These are phyloP conservation scores for Ogataea dorogensis DNA, from an alignment of 805 yeast species.

Conservation along the genomic window DNA sequence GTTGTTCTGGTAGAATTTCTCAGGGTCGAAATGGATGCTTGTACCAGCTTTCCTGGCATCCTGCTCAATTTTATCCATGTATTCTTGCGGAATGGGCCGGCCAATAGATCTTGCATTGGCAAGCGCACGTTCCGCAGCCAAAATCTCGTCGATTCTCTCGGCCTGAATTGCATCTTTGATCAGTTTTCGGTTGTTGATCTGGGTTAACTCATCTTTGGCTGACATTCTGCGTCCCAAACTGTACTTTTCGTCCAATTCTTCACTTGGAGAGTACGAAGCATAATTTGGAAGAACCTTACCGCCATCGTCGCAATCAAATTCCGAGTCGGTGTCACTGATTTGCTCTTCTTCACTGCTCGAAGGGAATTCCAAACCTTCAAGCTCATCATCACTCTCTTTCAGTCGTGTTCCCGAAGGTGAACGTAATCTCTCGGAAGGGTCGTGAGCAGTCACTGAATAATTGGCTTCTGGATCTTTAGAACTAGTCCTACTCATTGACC, in stretches of 20 bases:
- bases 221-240: constrained; percentile 14
- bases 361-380: constrained; percentile 14
- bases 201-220: constrained; percentile 21
- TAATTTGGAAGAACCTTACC: constrained; percentile 58
- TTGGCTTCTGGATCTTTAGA: constrained; percentile 30
- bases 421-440: constrained; percentile 65
- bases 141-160: constrained; percentile 50
- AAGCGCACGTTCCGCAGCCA: constrained; percentile 58
- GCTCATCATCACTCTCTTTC: constrained; percentile 15
- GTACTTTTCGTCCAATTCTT: constrained; percentile 9
- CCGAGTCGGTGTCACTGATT: constrained; percentile 57
- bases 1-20: constrained; percentile 49
- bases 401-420: constrained; percentile 15
- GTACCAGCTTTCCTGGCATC: constrained; percentile 40
- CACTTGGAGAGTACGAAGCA: constrained; percentile 34
- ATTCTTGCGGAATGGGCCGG: constrained; percentile 33
- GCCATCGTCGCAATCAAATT: constrained; percentile 60
- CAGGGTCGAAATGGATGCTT: constrained; percentile 42
- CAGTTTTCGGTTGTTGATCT: constrained; percentile 28
- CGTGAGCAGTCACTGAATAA: constrained; percentile 69
- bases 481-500: constrained; percentile 27
- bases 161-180: constrained; percentile 48
- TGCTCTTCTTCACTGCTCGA: constrained; percentile 55
- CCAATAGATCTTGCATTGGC: constrained; percentile 51
- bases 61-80: constrained; percentile 29